phyloP scores from a whole-genome alignment of 2,329 filamentous ascomycete species.

The Ophiostoma quercus region DNA sequence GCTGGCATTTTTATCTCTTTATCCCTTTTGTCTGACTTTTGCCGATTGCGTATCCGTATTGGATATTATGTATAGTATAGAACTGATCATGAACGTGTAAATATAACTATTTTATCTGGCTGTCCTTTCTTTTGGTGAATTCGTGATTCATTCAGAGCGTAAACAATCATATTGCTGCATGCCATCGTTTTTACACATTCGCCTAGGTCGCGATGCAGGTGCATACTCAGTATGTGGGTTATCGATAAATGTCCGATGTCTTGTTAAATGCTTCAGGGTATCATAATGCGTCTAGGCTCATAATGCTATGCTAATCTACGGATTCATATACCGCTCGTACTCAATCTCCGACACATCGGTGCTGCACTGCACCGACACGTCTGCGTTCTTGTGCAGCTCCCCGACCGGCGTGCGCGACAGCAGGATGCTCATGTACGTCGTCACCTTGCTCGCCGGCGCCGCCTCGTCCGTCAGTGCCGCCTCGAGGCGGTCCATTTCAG shows the following conservation, averaged over 20 bases:
- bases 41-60: not conserved
- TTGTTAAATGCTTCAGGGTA: not conserved
- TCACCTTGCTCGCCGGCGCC: slow-evolving; percentile 33
- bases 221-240: not conserved
- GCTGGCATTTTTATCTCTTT: not conserved
- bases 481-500: slow-evolving; percentile 52
- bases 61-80: not conserved
- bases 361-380: slow-evolving; percentile 46
- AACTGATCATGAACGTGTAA: not conserved
- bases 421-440: slow-evolving; percentile 56
- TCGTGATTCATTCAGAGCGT: not conserved
- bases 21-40: no score
- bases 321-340: slow-evolving; percentile 28
- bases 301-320: slow-evolving; percentile 3
- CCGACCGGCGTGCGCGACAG: slow-evolving; percentile 51
- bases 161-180: not conserved
- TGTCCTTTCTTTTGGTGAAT: not conserved
- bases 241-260: no score
- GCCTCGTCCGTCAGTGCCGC: slow-evolving; percentile 36
- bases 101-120: not conserved
- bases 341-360: slow-evolving; percentile 31
- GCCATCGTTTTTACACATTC: not conserved
- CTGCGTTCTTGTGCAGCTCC: slow-evolving; percentile 48
- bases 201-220: not conserved
- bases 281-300: no score